phyloP scores from a whole-genome alignment of 306 rosid genomes.

The Cyclanthera cordifolia region DNA sequence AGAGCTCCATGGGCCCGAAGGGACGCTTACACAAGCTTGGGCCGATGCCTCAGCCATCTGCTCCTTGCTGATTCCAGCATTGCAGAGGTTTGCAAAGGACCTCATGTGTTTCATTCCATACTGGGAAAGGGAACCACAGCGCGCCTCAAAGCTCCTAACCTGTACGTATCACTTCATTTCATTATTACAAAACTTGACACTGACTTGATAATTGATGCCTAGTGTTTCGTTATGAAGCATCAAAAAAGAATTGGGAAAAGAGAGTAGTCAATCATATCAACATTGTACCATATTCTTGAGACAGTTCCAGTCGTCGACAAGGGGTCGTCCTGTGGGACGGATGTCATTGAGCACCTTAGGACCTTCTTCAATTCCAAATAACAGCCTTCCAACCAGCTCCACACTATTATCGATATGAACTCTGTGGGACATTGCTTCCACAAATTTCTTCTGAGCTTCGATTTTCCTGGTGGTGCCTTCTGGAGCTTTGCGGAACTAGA shows the following conservation, averaged over 20 bases:
- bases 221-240: not conserved
- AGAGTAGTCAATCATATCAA: not conserved
- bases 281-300: constrained; percentile 54
- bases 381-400: constrained; percentile 57
- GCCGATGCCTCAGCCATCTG: constrained; percentile 71
- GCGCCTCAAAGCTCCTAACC: constrained; percentile 86
- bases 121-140: constrained; percentile 87
- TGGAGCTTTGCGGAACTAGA: constrained; percentile 75
- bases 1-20: constrained; percentile 64
- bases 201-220: not conserved
- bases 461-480: constrained; percentile 63
- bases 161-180: no score
- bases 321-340: constrained; percentile 55
- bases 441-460: constrained; percentile 63
- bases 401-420: constrained; percentile 65
- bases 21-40: constrained; percentile 60
- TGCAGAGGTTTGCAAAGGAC: constrained; percentile 85
- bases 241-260: not conserved
- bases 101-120: constrained; percentile 97
- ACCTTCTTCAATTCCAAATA: constrained; percentile 74
- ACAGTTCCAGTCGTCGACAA: constrained; percentile 85
- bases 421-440: constrained; percentile 87
- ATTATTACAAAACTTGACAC: not conserved
- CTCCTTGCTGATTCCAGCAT: constrained; percentile 46
- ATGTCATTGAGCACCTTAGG: constrained; percentile 40